These are phyloP conservation scores for Globisporangium okanoganense DNA, from an alignment of 352 stramenopile species.

Conservation along the genomic window DNA sequence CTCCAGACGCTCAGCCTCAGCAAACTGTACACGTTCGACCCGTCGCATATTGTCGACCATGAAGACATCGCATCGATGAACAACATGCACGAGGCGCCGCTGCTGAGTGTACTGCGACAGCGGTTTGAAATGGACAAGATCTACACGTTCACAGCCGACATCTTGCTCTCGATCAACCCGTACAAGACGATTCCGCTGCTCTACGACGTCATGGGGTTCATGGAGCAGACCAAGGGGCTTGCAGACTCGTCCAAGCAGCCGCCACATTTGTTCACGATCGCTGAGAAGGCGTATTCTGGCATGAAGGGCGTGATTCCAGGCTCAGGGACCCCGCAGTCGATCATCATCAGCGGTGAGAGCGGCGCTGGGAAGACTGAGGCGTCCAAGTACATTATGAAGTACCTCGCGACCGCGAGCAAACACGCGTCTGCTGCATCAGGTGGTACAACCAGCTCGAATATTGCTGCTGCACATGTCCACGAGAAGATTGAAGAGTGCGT, in stretches of 20 bases:
- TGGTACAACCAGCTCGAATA: slow-evolving; percentile 4
- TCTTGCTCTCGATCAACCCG: slow-evolving; percentile 81
- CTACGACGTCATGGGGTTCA: slow-evolving; percentile 77
- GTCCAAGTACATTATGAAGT: slow-evolving; percentile 92
- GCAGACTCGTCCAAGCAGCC: slow-evolving; percentile 25
- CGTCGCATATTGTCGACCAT: slow-evolving; percentile 81
- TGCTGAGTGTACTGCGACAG: slow-evolving; percentile 75
- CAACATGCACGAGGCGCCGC: slow-evolving; percentile 86
- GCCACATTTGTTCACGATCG: slow-evolving; percentile 80
- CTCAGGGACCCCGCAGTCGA: slow-evolving; percentile 80
- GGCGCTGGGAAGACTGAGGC: slow-evolving; percentile 94
- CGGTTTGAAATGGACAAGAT: slow-evolving; percentile 80
- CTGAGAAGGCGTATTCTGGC: slow-evolving; percentile 66
- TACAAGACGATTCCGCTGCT: slow-evolving; percentile 86
- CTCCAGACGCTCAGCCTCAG: slow-evolving; percentile 42
- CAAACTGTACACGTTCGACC: slow-evolving; percentile 78
- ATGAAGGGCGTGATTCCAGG: slow-evolving; percentile 63
- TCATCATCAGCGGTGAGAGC: slow-evolving; percentile 93
- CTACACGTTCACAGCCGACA: slow-evolving; percentile 86
- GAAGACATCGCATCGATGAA: slow-evolving; percentile 87
- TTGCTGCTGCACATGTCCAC: slow-evolving; percentile 34
- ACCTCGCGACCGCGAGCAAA: slow-evolving; percentile 75
- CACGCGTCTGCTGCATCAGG: slow-evolving; percentile 24
- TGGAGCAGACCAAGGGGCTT: slow-evolving; percentile 38
- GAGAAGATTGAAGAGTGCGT: slow-evolving; percentile 83